Conservation (phyloP, 495 filamentous ascomycete species). For the Neurospora sp. region DNA sequence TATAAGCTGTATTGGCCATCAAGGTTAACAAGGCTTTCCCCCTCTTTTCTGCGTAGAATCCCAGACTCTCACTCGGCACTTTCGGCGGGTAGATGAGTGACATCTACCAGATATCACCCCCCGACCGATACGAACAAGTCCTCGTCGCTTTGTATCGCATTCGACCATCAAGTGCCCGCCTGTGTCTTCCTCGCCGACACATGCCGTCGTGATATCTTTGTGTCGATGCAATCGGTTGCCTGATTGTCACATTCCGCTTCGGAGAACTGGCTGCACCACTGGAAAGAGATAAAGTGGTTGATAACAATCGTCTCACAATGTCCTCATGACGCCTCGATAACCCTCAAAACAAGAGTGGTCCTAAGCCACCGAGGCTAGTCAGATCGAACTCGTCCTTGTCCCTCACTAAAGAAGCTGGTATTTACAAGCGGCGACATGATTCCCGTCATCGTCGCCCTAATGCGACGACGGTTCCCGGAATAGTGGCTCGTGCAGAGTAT, state of each 20-base stretch:
- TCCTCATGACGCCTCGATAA: conserved; percentile 32
- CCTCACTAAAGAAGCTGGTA: conserved; percentile 34
- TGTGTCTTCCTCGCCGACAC: background rate
- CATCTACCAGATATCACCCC: background rate
- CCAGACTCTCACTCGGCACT: background rate
- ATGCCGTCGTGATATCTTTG: background rate
- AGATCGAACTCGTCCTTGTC: conserved; percentile 39
- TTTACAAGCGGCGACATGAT: conserved; percentile 37
- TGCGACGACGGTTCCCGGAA: conserved; percentile 22
- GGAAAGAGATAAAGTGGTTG: background rate
- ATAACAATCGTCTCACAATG: conserved; percentile 22
- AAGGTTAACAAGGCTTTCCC: background rate
- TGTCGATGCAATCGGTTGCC: background rate
- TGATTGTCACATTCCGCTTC: background rate
- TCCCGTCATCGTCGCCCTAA: conserved; percentile 27
- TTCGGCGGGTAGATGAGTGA: background rate
- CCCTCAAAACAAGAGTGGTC: conserved; percentile 33
- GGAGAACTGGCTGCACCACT: background rate
- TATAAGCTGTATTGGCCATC: background rate
- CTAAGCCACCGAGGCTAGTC: conserved; percentile 26
- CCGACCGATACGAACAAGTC: background rate
- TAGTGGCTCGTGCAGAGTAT: conserved; percentile 23
- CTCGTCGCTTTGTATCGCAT: background rate
- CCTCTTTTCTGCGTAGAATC: background rate
- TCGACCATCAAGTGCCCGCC: background rate